Conservation (phyloP, 805 yeast genomes). For the Pachysolen tannophilus region DNA sequence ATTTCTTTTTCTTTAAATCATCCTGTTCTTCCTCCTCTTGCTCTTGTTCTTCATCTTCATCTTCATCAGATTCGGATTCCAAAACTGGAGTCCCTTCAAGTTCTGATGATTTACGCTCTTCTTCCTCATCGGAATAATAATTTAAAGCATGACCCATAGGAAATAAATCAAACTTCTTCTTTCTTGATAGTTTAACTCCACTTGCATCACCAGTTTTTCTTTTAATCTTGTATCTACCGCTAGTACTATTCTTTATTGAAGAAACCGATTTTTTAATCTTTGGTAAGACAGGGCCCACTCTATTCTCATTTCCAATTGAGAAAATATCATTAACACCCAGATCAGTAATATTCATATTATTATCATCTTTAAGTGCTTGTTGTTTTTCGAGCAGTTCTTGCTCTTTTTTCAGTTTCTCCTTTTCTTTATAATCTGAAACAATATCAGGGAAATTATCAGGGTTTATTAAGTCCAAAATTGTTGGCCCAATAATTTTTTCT, state of each 20-base stretch:
- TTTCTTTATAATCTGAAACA: constrained; percentile 24
- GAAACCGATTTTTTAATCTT: constrained; percentile 2
- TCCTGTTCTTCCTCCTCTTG: constrained; percentile 16
- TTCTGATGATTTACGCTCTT: constrained; percentile 19
- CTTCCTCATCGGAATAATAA: constrained; percentile 29
- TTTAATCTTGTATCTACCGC: neutral
- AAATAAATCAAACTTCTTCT: constrained; percentile 22
- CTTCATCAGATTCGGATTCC: constrained; percentile 8
- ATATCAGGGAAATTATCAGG: constrained; percentile 50
- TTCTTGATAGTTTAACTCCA: constrained; percentile 7
- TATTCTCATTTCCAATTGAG: neutral
- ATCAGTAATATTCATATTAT: neutral
- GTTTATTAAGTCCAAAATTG: constrained; percentile 51
- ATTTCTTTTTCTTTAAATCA: constrained; percentile 3
- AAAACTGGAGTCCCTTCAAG: constrained; percentile 8
- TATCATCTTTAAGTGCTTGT: neutral
- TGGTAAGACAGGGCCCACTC: constrained; percentile 1
- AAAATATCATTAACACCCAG: constrained; percentile 4
- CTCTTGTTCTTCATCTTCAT: constrained; percentile 19
- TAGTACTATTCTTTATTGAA: constrained; percentile 3
- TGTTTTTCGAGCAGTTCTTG: neutral
- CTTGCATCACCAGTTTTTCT: constrained; percentile 7
- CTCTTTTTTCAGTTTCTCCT: constrained; percentile 13
- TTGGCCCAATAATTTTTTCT: constrained; percentile 65
- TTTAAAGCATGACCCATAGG: constrained; percentile 52